Base-by-base conservation (phyloP, 371 early-diverging fungal genomes). In the Dichotomocladium elegans region DNA sequence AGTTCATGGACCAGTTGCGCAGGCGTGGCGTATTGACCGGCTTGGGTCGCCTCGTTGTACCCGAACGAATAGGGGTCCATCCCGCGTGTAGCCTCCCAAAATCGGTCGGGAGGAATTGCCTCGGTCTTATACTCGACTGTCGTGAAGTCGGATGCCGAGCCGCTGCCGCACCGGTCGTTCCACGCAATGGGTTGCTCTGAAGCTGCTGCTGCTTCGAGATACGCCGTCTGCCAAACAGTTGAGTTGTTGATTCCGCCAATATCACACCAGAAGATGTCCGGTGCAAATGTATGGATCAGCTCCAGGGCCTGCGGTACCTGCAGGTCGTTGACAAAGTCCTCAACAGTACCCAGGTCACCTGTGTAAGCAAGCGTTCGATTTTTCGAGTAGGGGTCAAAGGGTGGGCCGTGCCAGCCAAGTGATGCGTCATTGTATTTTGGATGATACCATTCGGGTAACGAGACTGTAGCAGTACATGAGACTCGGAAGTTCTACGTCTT, bases 11-110 rank as follows among this genome's bases (percentile, higher is more conserved):
- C 34, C n/a, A 70, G 55, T 4, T 55, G 41, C 9, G 17, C 15
- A 3, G 60, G 45, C 6, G 51, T 52, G 2, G 67, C 62, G 28
- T 70, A 70, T 15, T 64, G 57, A 12, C 62, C 55, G 3, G 57
- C 53, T 8, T 21, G 45, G 6, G 67, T 70, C 4, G 54, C 64
- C 27, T 51, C 54, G 44, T 67, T 70, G 27, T 57, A 70, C 8
- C 61, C 51, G 41, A 72, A 72, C 9, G 72, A 72, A 51, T 58
- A 59, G 1, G 72, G 72, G 37, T 72, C 72, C 7, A 72, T 63
- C 17, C 72, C 72, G 9, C 72, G 58, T 5, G 68, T 72, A 0
- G 72, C 57, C 55, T 72, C 72, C 72, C 72, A 72, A n/a, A 60
- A 58, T 15, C 70, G 17, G 15, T 29, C 29, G 15, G 49, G 49